Evolutionary conservation across 1,284 basidiomycete species (phyloP).

Genomic region (Stygiomarasmius scandens): DNA sequence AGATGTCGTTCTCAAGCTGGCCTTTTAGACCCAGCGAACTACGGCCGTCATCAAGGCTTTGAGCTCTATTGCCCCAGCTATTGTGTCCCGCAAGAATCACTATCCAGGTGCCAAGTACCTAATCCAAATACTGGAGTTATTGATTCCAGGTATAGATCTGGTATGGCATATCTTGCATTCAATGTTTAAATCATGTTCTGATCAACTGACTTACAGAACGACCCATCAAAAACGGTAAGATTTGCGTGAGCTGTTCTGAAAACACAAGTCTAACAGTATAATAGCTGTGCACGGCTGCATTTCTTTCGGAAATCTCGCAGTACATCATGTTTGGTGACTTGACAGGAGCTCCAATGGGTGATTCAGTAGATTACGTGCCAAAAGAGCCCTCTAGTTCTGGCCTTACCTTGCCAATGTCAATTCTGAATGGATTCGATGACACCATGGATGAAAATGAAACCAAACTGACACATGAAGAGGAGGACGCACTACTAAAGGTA

Average conservation of each 20-base stretch:
- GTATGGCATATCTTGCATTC: conserved; percentile 35
- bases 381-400: conserved; percentile 29
- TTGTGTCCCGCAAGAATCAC: conserved; percentile 79
- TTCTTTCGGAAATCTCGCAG: conserved; percentile 79
- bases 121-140: conserved; percentile 81
- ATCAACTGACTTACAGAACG: conserved; percentile 56
- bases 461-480: conserved; percentile 53
- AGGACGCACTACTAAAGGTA: conserved; percentile 60
- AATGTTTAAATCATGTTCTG: too few relatives aligned
- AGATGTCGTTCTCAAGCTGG: conserved; percentile 3
- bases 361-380: conserved; percentile 1
- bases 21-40: conserved; percentile 75
- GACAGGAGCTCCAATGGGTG: conserved; percentile 37
- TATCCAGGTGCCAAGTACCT: conserved; percentile 83
- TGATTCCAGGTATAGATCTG: conserved; percentile 85
- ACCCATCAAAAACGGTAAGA: conserved; percentile 85
- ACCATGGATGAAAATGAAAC: conserved; percentile 37
- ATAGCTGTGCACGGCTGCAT: conserved; percentile 73
- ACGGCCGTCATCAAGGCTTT: conserved; percentile 87
- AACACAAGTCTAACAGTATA: conserved; percentile 9
- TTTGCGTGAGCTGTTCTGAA: conserved; percentile 2
- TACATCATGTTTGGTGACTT: conserved; percentile 84
- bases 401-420: conserved; percentile 36
- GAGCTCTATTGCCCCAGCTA: conserved; percentile 76
- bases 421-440: conserved; percentile 34